Evolutionary conservation across 768 basidiomycete genomes (phyloP).

Genomic region (Russula lepida): DNA sequence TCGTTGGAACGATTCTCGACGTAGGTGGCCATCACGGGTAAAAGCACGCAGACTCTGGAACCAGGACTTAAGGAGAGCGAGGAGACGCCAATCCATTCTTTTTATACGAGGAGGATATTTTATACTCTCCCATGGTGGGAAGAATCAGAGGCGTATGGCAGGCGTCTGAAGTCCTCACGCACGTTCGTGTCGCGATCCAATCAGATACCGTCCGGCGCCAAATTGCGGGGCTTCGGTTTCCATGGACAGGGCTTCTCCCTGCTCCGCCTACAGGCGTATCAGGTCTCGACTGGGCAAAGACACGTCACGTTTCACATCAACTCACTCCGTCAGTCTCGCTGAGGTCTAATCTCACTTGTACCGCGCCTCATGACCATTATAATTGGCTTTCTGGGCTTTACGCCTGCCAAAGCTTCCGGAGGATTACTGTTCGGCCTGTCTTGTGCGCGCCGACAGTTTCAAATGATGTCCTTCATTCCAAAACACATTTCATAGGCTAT

Average conservation of each 20-base stretch:
- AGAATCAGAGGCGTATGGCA: not conserved
- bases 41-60: not conserved
- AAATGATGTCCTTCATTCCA: not conserved
- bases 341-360: not conserved
- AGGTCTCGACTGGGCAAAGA: not conserved
- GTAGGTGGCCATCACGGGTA: conserved; percentile 1
- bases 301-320: not conserved
- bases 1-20: not conserved
- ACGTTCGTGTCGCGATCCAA: conserved; percentile 14
- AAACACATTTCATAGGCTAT: not conserved
- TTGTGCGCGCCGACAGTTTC: not conserved
- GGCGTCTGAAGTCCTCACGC: not conserved
- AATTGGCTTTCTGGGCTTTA: too few relatives aligned
- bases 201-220: not conserved
- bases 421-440: not conserved
- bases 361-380: not conserved
- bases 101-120: not conserved
- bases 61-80: not conserved
- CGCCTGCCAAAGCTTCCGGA: not conserved
- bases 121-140: not conserved
- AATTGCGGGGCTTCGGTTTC: not conserved
- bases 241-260: not conserved
- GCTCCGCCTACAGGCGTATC: not conserved
- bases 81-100: too few relatives aligned
- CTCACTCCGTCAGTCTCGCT: not conserved